Base-by-base conservation (phyloP, 495 filamentous ascomycete genomes). In the Neurospora hispaniola region DNA sequence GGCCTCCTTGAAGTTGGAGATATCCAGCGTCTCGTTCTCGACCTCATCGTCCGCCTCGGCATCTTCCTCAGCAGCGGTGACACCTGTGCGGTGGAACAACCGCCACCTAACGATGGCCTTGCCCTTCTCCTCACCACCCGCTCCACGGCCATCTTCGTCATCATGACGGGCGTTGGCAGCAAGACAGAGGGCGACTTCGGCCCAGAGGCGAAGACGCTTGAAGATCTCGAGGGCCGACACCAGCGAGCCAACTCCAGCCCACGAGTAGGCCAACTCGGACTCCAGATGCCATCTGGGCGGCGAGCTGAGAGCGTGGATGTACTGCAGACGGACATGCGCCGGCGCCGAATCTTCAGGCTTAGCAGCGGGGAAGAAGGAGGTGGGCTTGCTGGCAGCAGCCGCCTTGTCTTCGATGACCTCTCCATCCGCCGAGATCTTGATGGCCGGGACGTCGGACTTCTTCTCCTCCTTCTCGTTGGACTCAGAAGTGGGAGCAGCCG, bases 201-300 rank as follows among this genome's bases (percentile, higher is more conserved):
- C 92, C 94, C 95, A 98, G 82, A 99, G 91, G 68, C 95, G 90
- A 12, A 99, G 85, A 4, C 96, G 88, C 82, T 97, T 94, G 82
- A 97, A 99, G 76, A 99, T 98, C 70, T 97, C 96, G 12, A 99
- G 86, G 1, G 96, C 96, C 0, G 95, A 94, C 2, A 92, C 88
- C 9, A 99, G 85, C 68, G 92, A 94, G 31, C 96, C 96, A 2
- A 97, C 87, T 31, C 88, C 87, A 20, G 93, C 90, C 96, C 96
- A 99, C 6, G 93, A 90, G 71, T 92, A 89, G 6, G 96, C 96
- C 10, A 99, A 87, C 79, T 98, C 96, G 0, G 94, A 90, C 79
- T 99, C 96, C 6, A 99, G 88, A 75, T 93, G 91, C 96, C 96
- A 99, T 5, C 95, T 84, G 0, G 93, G 93, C 4, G 95, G 93